Evolutionary conservation across 129 eudicot species (phyloP), one percentile per base, ranked within the genome.

Genomic region (Kitagawia praeruptora): DNA sequence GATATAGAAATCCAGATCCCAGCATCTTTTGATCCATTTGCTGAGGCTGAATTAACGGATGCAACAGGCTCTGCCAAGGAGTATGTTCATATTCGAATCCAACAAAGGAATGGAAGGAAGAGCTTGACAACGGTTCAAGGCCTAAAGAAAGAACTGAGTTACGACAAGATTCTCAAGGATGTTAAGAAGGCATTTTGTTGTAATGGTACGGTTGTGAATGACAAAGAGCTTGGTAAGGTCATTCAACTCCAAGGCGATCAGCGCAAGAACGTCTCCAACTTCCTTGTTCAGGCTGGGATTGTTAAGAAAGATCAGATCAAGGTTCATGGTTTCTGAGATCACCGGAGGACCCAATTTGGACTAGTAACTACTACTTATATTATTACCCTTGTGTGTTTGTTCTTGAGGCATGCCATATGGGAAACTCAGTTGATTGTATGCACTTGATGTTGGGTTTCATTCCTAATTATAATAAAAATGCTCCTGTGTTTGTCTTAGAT

Each of bases 231-330:
- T 31, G 98, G 98, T 7, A 90, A 92, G 75, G 96, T 95, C 75
- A 95, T 95, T 27, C 98, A 95, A 63, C 88, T 95, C 16, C 98
- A 95, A 75, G 97, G 98, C 16, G 97, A 95, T 80, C 98, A 95
- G 84, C 87, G 98, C 25, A 95, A 92, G 92, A 95, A 95, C 78
- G 98, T 90, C 9, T 86, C 97, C 14, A 81, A 83, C 23, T 95
- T 95, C 76, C 85, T 95, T 45, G 82, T 84, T 3, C 90, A 79
- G 19, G 95, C 90, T 3, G 93, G 87, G 2, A 77, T 96, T 61
- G 95, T 89, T 64, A 87, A 89, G 90, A 95, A 95, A 74, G 98
- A 95, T 19, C 94, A 85, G 83, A 90, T 95, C 64, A 95, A 95
- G 85, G 88, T 95, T 82, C 97, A 95, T 90, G 98, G 98, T 90